A percentile compares a stretch with the other conserved stretches of the same genome.
Conservation (phyloP, 495 filamentous ascomycete genomes). For the Aspergillus egyptiacus region DNA sequence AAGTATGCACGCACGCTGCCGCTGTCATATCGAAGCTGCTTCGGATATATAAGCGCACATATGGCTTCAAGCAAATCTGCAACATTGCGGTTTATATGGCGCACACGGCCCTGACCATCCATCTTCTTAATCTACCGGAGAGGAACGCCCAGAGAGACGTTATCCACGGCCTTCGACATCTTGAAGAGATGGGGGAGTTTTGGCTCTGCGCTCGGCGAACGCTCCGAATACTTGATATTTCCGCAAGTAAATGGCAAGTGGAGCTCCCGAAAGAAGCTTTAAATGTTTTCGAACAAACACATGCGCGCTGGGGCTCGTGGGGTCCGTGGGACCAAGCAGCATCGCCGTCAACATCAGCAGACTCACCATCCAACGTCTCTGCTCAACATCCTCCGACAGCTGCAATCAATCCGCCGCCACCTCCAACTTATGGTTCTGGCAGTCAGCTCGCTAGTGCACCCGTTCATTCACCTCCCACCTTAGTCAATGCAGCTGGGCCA, state of each 20-base stretch:
- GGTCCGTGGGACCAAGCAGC: conserved; percentile 39
- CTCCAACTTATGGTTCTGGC: conserved; percentile 8
- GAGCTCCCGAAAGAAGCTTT: conserved; percentile 79
- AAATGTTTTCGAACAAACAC: conserved; percentile 60
- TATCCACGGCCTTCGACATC: conserved; percentile 79
- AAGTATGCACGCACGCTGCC: conserved; percentile 84
- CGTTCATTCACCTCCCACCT: conserved; percentile 7
- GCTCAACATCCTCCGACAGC: conserved; percentile 14
- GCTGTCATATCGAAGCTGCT: conserved; percentile 84
- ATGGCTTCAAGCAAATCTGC: conserved; percentile 86
- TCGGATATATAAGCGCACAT: conserved; percentile 85
- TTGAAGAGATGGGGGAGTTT: conserved; percentile 93
- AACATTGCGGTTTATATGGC: conserved; percentile 94
- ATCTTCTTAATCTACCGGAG: conserved; percentile 86
- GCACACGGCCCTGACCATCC: conserved; percentile 89
- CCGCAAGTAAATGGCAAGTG: conserved; percentile 84
- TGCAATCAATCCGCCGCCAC: conserved; percentile 17
- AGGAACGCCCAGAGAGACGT: conserved; percentile 85
- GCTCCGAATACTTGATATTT: conserved; percentile 73
- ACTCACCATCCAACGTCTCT: conserved; percentile 19
- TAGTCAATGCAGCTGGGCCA: conserved; percentile 12
- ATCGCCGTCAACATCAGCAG: conserved; percentile 32
- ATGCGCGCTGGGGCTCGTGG: conserved; percentile 49
- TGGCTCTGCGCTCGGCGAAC: conserved; percentile 90
- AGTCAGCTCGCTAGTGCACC: conserved; percentile 15